Base-by-base conservation (phyloP, 1,284 basidiomycete genomes). In the Fistulina hepatica region DNA sequence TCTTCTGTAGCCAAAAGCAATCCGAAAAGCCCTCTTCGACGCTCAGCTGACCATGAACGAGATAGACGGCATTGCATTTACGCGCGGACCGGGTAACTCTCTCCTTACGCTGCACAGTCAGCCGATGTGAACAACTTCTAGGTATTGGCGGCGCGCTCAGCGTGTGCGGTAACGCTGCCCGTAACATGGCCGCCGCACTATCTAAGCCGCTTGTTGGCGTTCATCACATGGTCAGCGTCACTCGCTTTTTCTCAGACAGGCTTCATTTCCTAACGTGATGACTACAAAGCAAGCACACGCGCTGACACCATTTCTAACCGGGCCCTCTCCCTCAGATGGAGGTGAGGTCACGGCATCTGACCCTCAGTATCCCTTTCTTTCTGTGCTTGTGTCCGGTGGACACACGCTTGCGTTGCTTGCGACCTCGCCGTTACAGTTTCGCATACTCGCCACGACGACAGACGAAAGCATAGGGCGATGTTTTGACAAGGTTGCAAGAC, bases 11-110 rank as follows among this genome's bases (percentile, higher is more conserved):
- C 91, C 91, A 8, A 51, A 62, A 21, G 90, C 83, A 2, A 76
- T 94, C 32, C 56, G 58, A 22, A 61, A 60, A 40, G 89, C 90
- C 0, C 62, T 95, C 12, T 43, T 53, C 0, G 73, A 85, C 27
- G 81, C 89, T 0, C 56, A 64, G 0, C 41, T 89, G 20, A 53
- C 57, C 15, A 57, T 83, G 22, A 52, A 57, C 2, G 73, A 88
- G 25, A 62, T 97, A 9, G 81, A 93, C 49, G 91, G 85, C 1
- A 71, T 95, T 27, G 92, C 92, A 0, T 93, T 86, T 53, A 95
- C 92, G 0, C 69, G 88, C 48, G 93, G 91, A 7, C 92, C 93
- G 38, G 90, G 84, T 72, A 39, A 38, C 20, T 17, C 21, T 23
- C 15, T 19, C n/a, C n/a, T n/a, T n/a, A n/a, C n/a, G n/a, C n/a